These are phyloP conservation scores for Exsudoporus floridanus DNA, from an alignment of 1,284 basidiomycete species.

Conservation along the genomic window DNA sequence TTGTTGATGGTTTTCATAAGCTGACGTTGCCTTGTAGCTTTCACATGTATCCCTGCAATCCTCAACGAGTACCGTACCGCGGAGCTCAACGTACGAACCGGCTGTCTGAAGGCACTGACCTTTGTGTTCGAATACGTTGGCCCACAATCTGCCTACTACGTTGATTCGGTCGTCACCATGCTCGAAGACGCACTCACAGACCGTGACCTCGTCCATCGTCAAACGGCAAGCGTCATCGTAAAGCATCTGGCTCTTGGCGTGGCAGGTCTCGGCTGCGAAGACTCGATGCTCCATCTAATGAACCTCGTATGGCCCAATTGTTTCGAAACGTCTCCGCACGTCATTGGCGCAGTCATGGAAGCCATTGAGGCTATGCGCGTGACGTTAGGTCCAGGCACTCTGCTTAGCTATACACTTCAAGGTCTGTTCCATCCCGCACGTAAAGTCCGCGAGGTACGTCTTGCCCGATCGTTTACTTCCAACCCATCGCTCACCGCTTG, in stretches of 20 bases:
- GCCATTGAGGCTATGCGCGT: constrained; percentile 97
- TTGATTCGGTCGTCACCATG: constrained; percentile 95
- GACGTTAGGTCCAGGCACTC: constrained; percentile 89
- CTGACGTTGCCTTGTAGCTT: constrained; percentile 53
- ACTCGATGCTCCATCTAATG: constrained; percentile 96
- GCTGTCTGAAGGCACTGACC: constrained; percentile 96
- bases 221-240: constrained; percentile 98
- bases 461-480: constrained; percentile 7
- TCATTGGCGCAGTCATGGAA: constrained; percentile 96
- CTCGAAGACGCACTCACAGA: constrained; percentile 98
- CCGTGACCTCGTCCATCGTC: constrained; percentile 96
- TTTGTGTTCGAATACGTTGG: constrained; percentile 99
- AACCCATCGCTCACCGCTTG: not conserved
- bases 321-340: constrained; percentile 97
- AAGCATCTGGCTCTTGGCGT: constrained; percentile 98
- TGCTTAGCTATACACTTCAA: constrained; percentile 89
- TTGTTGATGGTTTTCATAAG: constrained; percentile 1
- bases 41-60: constrained; percentile 98
- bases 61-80: constrained; percentile 98
- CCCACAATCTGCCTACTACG: constrained; percentile 99
- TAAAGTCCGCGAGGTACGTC: constrained; percentile 88
- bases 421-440: constrained; percentile 95
- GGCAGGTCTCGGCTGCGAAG: constrained; percentile 95
- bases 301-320: constrained; percentile 99
- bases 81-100: constrained; percentile 98